Base-by-base conservation (phyloP, 139 green algal genomes). In the Haematococcus lacustris region DNA sequence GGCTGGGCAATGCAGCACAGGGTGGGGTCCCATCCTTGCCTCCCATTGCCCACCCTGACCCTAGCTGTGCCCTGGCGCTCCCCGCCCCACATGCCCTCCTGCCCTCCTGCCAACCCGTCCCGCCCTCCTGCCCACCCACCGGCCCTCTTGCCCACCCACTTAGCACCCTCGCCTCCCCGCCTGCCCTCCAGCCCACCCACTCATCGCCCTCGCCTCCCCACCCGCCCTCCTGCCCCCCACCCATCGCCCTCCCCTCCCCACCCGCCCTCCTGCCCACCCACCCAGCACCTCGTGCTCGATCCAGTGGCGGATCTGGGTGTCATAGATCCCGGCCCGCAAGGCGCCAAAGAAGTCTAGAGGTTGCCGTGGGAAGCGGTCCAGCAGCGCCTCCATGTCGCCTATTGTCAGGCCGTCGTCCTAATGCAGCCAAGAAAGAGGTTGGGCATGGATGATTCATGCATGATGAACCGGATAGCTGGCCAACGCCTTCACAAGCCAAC, bases 341-440 rank as follows among this genome's bases (percentile, higher is more conserved):
- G 89, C 87, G 0, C 92, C 92, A 67, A 90, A 97, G 73, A 97
- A 97, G 82, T 97, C 92, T 26, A 97, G 77, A 1, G 86, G 80
- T 79, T 98, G 93, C 28, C 73, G 67, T 38, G 3, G 80, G 82
- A 78, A 95, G 51, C 73, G 38, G 59, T 93, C 85, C 33, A 97
- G 57, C 53, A 98, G 69, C n/a, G 34, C 39, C 21, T 66, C 70
- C 41, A 98, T 85, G 76, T 98, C 93, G 4, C 71, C 50, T 50
- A 43, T 3, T 13, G 35, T 57, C 21, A 98, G 30, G 2, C 85
- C 85, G 74, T 97, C 93, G 7, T 96, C 91, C 47, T 83, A n/a
- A n/a, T n/a, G n/a, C n/a, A n/a, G n/a, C n/a, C n/a, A n/a, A n/a
- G n/a, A n/a, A n/a, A n/a, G n/a, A n/a, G n/a, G n/a, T n/a, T n/a